These are phyloP conservation scores for Ophiostoma ips DNA, from an alignment of 2,329 filamentous ascomycete genomes.

Conservation along the genomic window DNA sequence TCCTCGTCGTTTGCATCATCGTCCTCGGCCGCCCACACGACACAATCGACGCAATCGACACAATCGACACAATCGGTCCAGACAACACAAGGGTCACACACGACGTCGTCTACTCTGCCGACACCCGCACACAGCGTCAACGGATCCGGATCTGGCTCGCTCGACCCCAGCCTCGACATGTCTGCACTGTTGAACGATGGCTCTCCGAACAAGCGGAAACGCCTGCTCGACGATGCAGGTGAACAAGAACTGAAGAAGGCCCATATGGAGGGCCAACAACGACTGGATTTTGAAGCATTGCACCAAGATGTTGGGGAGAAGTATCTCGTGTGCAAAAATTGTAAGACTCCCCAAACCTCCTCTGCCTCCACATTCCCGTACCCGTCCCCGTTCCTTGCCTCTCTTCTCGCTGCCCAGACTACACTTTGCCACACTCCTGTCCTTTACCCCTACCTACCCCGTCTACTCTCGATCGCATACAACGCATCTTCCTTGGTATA, in stretches of 20 bases:
- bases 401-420: not conserved
- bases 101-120: conserved; percentile 34
- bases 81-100: not conserved
- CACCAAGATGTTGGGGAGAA: conserved; percentile 53
- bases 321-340: conserved; percentile 52
- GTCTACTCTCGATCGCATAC: no score
- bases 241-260: conserved; percentile 43
- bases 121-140: conserved; percentile 51
- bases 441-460: not conserved
- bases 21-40: conserved; percentile 20
- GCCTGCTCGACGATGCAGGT: conserved; percentile 39
- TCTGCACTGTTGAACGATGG: conserved; percentile 30
- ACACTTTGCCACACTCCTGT: not conserved
- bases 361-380: not conserved
- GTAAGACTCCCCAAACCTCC: conserved; percentile 38
- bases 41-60: not conserved
- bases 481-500: not conserved
- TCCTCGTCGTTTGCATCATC: conserved; percentile 25
- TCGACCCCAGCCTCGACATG: conserved; percentile 20
- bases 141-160: conserved; percentile 29
- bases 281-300: conserved; percentile 48
- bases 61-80: not conserved
- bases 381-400: conserved; percentile 7
- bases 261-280: conserved; percentile 43
- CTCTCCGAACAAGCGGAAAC: conserved; percentile 48